These are phyloP conservation scores for Asterochloris erici DNA, from an alignment of 139 green algal genomes.

Conservation along the genomic window DNA sequence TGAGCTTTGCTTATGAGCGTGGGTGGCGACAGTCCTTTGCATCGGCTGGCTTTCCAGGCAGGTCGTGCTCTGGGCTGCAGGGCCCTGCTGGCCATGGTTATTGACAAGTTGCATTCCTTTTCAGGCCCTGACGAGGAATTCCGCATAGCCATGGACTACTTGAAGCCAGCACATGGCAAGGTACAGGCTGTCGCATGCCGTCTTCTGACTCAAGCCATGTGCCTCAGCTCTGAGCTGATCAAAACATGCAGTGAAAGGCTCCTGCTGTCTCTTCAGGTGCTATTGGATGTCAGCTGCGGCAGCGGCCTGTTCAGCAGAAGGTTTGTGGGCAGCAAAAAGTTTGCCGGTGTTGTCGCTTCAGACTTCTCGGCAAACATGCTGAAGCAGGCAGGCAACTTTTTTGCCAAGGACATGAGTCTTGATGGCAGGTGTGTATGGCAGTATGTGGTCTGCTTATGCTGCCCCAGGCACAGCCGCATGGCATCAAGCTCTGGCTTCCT, in stretches of 20 bases:
- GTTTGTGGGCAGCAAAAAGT: conserved; percentile 71
- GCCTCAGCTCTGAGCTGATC: neutral
- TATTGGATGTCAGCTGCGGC: conserved; percentile 92
- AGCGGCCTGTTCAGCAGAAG: conserved; percentile 86
- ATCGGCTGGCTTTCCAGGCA: conserved; percentile 59
- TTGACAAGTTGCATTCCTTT: neutral
- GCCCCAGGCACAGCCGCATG: too few species aligned
- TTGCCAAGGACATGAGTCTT: conserved; percentile 35
- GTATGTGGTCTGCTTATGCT: neutral
- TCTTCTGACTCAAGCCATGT: neutral
- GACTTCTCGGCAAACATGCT: conserved; percentile 92
- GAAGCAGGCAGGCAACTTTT: conserved; percentile 63
- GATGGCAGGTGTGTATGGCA: conserved; percentile 16
- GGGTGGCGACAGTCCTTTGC: conserved; percentile 92
- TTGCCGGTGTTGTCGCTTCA: conserved; percentile 71
- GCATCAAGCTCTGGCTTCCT: neutral
- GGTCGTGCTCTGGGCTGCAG: neutral
- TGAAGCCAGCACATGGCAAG: conserved; percentile 34
- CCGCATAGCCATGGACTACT: conserved; percentile 59
- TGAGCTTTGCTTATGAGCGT: conserved; percentile 90
- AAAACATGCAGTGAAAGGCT: neutral
- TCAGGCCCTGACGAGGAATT: conserved; percentile 73
- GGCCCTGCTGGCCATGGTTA: neutral
- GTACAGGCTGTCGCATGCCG: neutral
- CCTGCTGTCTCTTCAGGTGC: conserved; percentile 6